phyloP scores from a whole-genome alignment of 176 grass and related monocot species.

The Calamus simplicifolius region DNA sequence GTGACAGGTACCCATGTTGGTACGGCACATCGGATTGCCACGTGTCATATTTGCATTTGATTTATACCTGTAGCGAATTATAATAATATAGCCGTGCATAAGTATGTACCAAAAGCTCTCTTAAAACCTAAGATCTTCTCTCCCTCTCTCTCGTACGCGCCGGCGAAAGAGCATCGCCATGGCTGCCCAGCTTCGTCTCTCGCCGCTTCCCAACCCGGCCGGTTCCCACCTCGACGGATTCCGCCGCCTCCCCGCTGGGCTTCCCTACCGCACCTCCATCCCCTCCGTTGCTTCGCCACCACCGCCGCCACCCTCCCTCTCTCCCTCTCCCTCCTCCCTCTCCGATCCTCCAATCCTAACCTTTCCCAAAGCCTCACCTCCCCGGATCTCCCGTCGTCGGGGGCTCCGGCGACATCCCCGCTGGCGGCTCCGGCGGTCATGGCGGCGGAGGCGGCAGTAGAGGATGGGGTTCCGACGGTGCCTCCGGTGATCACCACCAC shows the following conservation, averaged over 20 bases:
- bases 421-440: neutral
- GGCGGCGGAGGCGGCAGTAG: neutral
- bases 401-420: neutral
- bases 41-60: too few relatives aligned
- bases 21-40: too few relatives aligned
- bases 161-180: neutral
- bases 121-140: neutral
- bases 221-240: neutral
- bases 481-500: neutral
- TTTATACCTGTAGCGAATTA: too few relatives aligned
- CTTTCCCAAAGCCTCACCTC: constrained; percentile 1
- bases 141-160: neutral
- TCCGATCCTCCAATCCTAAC: neutral
- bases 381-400: neutral
- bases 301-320: too few relatives aligned
- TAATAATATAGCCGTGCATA: too few relatives aligned
- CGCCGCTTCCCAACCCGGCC: neutral
- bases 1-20: too few relatives aligned
- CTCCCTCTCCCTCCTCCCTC: neutral
- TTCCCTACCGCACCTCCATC: neutral
- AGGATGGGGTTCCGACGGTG: constrained; percentile 1
- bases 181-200: constrained; percentile 3
- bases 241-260: neutral
- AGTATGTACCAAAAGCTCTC: too few relatives aligned
- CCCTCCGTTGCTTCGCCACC: too few relatives aligned